Base-by-base conservation (phyloP, 2,329 filamentous ascomycete species). In the Ceratocystis albifundus region DNA sequence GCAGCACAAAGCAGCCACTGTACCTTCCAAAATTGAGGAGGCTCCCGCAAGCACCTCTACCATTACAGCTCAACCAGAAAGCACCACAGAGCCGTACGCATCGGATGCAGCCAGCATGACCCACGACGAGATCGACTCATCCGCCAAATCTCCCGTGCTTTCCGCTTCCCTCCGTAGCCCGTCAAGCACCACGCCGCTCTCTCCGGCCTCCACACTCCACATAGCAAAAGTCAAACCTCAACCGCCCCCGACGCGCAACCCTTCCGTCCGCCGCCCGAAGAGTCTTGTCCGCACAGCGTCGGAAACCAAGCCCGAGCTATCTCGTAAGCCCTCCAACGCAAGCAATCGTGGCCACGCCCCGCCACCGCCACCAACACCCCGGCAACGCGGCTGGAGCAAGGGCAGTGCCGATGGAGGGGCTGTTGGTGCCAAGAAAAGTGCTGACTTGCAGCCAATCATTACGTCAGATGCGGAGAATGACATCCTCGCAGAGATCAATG, bases 401-500 rank as follows among this genome's bases (percentile, higher is more conserved):
- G 75, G 77, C 7, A 78, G 76, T 64, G 71, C 76, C 30, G 78
- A 80, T 45, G 74, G 72, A 5, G 36, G 36, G 36, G 36, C 36
- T 41, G 71, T 72, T 4, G 70, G 72, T 53, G 73, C 71, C 25
- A 59, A 59, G 28, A 59, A 28, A 69, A 44, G 61, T 32, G n/a
- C 20, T 7, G 55, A 68, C 53, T 59, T 66, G n/a, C 62, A 67
- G 12, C 44, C 66, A 41, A 69, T 62, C 8, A 67, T 64, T 25
- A 64, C 62, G 17, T 67, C 66, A 15, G 67, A 59, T n/a, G 71
- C 70, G 61, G 69, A 72, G 67, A 66, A 71, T 25, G 83, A 88
- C 71, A 89, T 92, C 68, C 74, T 93, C 70, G 87, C 87, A 0
- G 88, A 92, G 73, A 75, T 93, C 66, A 82, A 84, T 61, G 84